Evolutionary conservation across 768 basidiomycete genomes (phyloP), one percentile per base, ranked within the genome.

Genomic region (Rhodotorula graminis): DNA sequence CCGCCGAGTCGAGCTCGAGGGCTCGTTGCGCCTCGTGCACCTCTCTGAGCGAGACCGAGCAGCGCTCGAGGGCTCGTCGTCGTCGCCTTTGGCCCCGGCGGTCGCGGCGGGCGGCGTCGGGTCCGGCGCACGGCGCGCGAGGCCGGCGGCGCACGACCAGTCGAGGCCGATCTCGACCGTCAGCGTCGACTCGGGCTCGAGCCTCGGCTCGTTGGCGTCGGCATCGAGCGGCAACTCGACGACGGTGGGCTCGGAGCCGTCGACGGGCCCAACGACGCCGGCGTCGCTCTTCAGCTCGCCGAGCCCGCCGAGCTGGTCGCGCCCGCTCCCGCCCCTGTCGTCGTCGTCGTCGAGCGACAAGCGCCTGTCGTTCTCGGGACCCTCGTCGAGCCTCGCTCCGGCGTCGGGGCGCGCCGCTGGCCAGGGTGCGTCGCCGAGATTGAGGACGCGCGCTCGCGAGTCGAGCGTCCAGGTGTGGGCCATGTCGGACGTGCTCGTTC

Each of bases 1-100:
- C 69, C 85, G 93, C n/a, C 83, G 88, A 53, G 83, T 95, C 21
- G 82, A 93, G 52, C 85, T 86, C 67, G 87, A 88, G 73, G 92
- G 91, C 27, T 80, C 83, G 5, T 81, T 92, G 14, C 79, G 82
- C 16, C 82, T 85, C 18, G 81, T 87, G 11, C 78, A 82, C 57
- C 61, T 80, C 29, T 80, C 80, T n/a, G 82, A 80, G 71, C 80
- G 57, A 55, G 77, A 80, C 52, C 61, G 62, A n/a, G 64, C 64
- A 1, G 50, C 69, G 9, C 73, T 64, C 55, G 71, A 66, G 31
- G 70, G 18, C 44, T 2, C 61, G 23, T 69, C 65, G 53, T 58
- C 61, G 29, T 55, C 21, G 31, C 31, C 4, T 2, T 6, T 2
- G 16, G 31, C 56, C 10, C 15, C 21, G 57, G 3, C 57, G 25